A percentile compares a stretch with the other conserved stretches of the same genome.
phyloP scores from a whole-genome alignment of 2,329 filamentous ascomycete species.

The Ceratocystis destructans region DNA sequence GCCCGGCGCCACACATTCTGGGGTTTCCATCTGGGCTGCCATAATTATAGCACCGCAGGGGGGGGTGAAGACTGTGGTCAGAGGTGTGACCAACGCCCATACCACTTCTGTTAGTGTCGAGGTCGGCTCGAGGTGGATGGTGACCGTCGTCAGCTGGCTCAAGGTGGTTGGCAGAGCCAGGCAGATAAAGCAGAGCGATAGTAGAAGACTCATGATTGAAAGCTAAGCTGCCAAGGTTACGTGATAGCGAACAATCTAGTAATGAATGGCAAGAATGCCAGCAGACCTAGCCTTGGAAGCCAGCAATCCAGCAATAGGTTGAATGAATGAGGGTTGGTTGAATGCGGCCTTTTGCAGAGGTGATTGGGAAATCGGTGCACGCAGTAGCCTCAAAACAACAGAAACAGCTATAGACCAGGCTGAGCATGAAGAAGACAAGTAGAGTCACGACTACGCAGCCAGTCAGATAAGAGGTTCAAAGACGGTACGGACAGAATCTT shows the following conservation, averaged over 20 bases:
- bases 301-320: background rate
- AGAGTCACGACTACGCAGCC: background rate
- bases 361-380: background rate
- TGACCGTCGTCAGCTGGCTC: constrained; percentile 6
- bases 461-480: background rate
- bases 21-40: constrained; percentile 5
- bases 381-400: background rate
- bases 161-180: background rate
- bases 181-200: background rate
- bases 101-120: constrained; percentile 5
- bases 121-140: background rate
- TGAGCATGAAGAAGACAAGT: background rate
- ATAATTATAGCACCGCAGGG: constrained; percentile 13
- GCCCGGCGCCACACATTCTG: constrained; percentile 15
- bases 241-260: background rate
- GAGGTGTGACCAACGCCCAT: constrained; percentile 9
- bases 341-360: background rate
- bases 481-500: background rate
- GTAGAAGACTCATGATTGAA: background rate
- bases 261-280: background rate
- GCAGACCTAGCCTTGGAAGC: background rate
- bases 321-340: background rate
- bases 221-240: background rate
- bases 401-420: background rate
- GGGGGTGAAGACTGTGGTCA: constrained; percentile 15